A percentile compares a stretch with the other conserved stretches of the same genome.
Evolutionary conservation across 345 rosid genomes (phyloP).

Genomic region (Corymbia maculata): DNA sequence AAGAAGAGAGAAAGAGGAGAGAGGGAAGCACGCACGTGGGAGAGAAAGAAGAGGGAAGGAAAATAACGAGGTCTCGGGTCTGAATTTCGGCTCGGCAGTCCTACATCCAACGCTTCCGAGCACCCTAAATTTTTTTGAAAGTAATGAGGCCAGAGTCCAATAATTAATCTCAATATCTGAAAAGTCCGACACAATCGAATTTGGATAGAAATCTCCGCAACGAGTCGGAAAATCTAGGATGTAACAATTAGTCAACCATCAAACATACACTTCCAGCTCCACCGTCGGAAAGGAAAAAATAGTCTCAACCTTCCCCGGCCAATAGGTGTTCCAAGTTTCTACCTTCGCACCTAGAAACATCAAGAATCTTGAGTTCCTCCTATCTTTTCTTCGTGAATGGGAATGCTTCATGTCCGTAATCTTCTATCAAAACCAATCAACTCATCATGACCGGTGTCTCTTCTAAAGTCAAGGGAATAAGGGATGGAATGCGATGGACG

Average conservation of each 20-base stretch:
- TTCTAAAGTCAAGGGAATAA: conserved; percentile 36
- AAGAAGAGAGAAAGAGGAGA: too few relatives aligned
- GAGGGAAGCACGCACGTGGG: too few relatives aligned
- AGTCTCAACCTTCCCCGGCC: conserved; percentile 30
- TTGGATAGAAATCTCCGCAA: too few relatives aligned
- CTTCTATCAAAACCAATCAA: conserved; percentile 49
- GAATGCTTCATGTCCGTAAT: conserved; percentile 63
- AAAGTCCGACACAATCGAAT: too few relatives aligned
- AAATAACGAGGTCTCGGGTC: too few relatives aligned
- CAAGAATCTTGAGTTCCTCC: conserved; percentile 51
- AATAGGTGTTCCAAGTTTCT: conserved; percentile 55
- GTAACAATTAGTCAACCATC: neutral
- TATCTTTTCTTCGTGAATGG: conserved; percentile 54
- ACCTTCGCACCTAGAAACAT: conserved; percentile 46
- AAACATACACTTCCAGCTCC: neutral
- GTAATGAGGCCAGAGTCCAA: too few relatives aligned
- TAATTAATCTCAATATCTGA: too few relatives aligned
- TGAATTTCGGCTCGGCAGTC: too few relatives aligned
- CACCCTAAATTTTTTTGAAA: too few relatives aligned
- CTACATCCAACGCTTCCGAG: too few relatives aligned
- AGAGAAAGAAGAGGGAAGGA: too few relatives aligned
- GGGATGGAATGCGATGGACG: conserved; percentile 52
- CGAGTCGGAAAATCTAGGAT: too few relatives aligned
- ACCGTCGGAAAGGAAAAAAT: conserved; percentile 32
- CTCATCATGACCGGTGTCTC: conserved; percentile 37